Conservation (phyloP, 495 filamentous ascomycete species). For the Haplographium delicatum region DNA sequence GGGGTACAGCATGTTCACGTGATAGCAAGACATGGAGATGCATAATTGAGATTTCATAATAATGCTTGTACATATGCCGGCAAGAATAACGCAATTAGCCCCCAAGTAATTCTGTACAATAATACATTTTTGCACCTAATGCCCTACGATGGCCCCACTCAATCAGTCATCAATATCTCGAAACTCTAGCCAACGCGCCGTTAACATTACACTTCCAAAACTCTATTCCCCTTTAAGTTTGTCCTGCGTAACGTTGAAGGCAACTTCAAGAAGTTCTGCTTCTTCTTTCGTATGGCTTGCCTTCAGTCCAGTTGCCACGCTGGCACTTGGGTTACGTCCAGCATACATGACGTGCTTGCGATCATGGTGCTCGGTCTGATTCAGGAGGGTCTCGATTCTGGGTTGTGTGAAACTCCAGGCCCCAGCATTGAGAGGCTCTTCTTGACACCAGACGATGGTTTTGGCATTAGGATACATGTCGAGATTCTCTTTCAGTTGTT, state of each 20-base stretch:
- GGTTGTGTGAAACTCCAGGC: constrained; percentile 94
- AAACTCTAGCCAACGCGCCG: neutral
- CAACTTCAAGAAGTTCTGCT: constrained; percentile 77
- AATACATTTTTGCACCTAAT: too few relatives aligned
- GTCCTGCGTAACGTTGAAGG: constrained; percentile 55
- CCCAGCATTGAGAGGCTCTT: constrained; percentile 96
- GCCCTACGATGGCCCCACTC: too few relatives aligned
- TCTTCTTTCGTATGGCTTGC: constrained; percentile 87
- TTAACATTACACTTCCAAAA: constrained; percentile 5
- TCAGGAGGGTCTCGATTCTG: constrained; percentile 90
- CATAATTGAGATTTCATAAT: too few relatives aligned
- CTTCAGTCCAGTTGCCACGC: constrained; percentile 92
- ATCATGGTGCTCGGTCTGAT: constrained; percentile 84
- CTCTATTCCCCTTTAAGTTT: constrained; percentile 65
- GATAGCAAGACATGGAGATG: too few relatives aligned
- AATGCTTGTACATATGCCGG: too few relatives aligned
- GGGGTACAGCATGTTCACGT: too few relatives aligned
- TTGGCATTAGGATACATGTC: constrained; percentile 95
- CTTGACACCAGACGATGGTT: constrained; percentile 93
- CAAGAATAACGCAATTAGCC: too few relatives aligned
- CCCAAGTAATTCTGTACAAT: constrained; percentile 23
- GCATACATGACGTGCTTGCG: constrained; percentile 96
- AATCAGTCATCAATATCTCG: too few relatives aligned
- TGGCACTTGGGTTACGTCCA: constrained; percentile 82
- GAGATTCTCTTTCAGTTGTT: constrained; percentile 89